Evolutionary conservation across 2,329 filamentous ascomycete genomes (phyloP), one percentile per base, ranked within the genome.

Genomic region (Aurifilum marmelostoma): DNA sequence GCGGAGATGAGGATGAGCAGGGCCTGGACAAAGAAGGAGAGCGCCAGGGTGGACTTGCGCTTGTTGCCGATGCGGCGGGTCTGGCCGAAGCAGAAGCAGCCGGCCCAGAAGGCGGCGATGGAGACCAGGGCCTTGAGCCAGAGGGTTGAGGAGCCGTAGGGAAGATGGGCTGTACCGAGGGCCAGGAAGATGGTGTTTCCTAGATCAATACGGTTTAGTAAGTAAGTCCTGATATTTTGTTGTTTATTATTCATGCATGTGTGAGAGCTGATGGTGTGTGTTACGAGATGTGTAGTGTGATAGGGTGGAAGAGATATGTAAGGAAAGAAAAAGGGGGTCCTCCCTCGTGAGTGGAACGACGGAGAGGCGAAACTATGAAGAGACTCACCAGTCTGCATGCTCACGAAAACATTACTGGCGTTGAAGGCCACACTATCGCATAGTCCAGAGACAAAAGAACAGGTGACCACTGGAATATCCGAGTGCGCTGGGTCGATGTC

Each of bases 121-220:
- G 87, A 88, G 70, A 82, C 78, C 12, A 75, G 66, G 2, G 74
- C 72, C 60, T 72, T 73, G 14, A 74, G 71, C 73, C 73, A 75
- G 50, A 83, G 86, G 67, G 80, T 80, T 3, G 85, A 84, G 69
- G 85, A 79, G 69, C 79, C 79, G 27, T 80, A 75, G 3, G 85
- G 86, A 61, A 87, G 85, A 39, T 78, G 77, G 2, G 86, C 83
- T 16, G 86, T 84, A 67, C 87, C 87, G 29, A 90, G 84, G 24
- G 85, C 87, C 52, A 90, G 81, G 77, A 89, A 89, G 73, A 90
- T 84, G 12, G 88, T 89, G 77, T 90, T 90, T 52, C 87, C 87
- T 79, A 54, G n/a, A n/a, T n/a, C 9, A 5, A 54, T 27, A 14
- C 6, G n/a, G 12, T 29, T 24, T 54, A 6, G 50, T 56, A 7